Conservation (phyloP, 352 stramenopile species). For the Albugo candida region DNA sequence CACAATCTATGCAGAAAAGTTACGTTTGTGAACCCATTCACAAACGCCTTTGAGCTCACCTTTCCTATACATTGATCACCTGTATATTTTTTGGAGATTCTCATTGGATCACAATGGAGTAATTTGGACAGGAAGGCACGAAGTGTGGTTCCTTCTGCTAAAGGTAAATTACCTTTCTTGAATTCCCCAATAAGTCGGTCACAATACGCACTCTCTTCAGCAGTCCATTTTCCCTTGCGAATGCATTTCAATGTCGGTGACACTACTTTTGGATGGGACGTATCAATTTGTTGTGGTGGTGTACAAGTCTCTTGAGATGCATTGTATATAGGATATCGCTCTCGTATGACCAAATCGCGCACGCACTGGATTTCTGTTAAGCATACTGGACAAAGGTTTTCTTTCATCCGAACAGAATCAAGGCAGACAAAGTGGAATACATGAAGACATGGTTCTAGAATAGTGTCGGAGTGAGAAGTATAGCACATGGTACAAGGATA, state of each 20-base stretch:
- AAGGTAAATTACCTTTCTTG: constrained; percentile 90
- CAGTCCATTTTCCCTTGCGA: constrained; percentile 92
- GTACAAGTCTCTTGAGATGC: background rate
- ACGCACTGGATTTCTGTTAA: constrained; percentile 49
- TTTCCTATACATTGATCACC: constrained; percentile 97
- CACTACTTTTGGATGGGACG: background rate
- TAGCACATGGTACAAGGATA: constrained; percentile 14
- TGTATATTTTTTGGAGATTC: constrained; percentile 99
- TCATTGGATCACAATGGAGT: constrained; percentile 97
- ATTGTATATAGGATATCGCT: constrained; percentile 1
- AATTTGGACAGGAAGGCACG: constrained; percentile 95
- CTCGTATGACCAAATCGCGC: constrained; percentile 17
- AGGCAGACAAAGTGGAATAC: constrained; percentile 65
- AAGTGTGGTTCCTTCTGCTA: constrained; percentile 93
- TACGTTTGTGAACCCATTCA: too few species aligned
- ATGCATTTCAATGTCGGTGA: constrained; percentile 16
- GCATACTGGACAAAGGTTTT: constrained; percentile 58
- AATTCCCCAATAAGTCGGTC: constrained; percentile 95
- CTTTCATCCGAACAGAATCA: constrained; percentile 45
- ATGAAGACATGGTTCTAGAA: constrained; percentile 48
- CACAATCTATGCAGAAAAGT: constrained; percentile 20
- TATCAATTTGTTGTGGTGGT: background rate
- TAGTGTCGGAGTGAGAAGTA: constrained; percentile 23
- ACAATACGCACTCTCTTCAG: constrained; percentile 93
- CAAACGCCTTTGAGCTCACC: constrained; percentile 13